Conservation (phyloP, 2,329 filamentous ascomycete species). For the Aspergillus latus region DNA sequence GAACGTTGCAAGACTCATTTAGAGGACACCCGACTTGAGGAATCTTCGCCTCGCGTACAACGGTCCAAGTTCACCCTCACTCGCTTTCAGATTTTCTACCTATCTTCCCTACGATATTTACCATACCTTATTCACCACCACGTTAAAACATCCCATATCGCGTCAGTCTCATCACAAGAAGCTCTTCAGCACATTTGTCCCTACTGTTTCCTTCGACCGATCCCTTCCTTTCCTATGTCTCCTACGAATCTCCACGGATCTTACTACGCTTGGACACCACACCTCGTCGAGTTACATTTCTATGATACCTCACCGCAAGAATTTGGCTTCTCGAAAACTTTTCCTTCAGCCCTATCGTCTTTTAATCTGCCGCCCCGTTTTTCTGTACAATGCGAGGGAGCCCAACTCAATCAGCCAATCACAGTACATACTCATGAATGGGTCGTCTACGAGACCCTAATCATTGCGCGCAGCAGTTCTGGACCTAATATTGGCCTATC, state of each 20-base stretch:
- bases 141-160: constrained; percentile 13
- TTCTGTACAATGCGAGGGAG: constrained; percentile 32
- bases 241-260: constrained; percentile 22
- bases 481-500: constrained; percentile 13
- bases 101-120: constrained; percentile 6
- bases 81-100: constrained; percentile 21
- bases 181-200: constrained; percentile 2
- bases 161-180: constrained; percentile 1
- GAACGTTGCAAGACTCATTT: constrained; percentile 5
- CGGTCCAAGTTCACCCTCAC: constrained; percentile 17
- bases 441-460: constrained; percentile 22
- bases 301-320: constrained; percentile 27
- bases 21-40: constrained; percentile 12
- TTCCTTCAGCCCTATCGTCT: constrained; percentile 25
- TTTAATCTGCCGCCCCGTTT: constrained; percentile 32
- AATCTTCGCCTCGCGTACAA: background rate
- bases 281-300: constrained; percentile 13
- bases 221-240: constrained; percentile 17
- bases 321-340: constrained; percentile 29
- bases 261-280: constrained; percentile 18
- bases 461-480: constrained; percentile 16
- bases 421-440: constrained; percentile 30
- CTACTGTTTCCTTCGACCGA: constrained; percentile 15
- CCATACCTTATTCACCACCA: background rate
- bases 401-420: constrained; percentile 23